Base-by-base conservation (phyloP, 176 grass and related monocot species). In the Elymus sibiricus region DNA sequence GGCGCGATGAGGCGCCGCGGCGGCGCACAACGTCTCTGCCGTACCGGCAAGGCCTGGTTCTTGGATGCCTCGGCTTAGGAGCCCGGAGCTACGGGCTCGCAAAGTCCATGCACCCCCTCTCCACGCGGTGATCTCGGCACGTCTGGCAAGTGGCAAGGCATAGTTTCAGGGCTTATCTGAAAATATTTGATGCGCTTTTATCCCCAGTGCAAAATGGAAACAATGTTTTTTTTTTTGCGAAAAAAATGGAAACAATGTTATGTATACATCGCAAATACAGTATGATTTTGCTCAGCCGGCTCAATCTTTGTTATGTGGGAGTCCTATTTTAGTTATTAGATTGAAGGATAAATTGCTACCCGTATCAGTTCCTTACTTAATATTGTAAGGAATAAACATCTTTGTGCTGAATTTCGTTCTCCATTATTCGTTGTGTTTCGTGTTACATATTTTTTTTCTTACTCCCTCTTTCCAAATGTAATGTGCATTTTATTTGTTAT, bases 21-120 rank as follows among this genome's bases (percentile, higher is more conserved):
- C 87, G 83, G 83, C 90, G 88, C 70, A 86, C 79, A 47, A 95
- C 90, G 75, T 90, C 89, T 64, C 79, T 95, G 74, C 93, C 93
- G 19, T 95, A 90, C 80, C 85, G 90, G 11, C 93, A 95, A 58
- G 70, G 88, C 0, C 65, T 95, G 21, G 78, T 92, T 40, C 90
- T 95, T 25, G 93, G 90, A 11, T 95, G 93, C 83, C 79, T 92
- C 16, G 88, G 93, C 25, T 82, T 95, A 71, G 78, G 88, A 70
- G 80, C 83, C 27, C 86, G 83, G 29, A 67, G 90, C 79, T 95
- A 95, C 83, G 85, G 90, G 46, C 88, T 92, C 31, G 87, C 91
- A 31, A 83, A 92, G 46, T 82, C 85, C 80, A 88, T 82, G 78
- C 72, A 92, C 47, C 83, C 83, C 0, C 79, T 88, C 73, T 74